Base-by-base conservation (phyloP, 2,329 filamentous ascomycete species). In the Sarocladiaceae sp. region DNA sequence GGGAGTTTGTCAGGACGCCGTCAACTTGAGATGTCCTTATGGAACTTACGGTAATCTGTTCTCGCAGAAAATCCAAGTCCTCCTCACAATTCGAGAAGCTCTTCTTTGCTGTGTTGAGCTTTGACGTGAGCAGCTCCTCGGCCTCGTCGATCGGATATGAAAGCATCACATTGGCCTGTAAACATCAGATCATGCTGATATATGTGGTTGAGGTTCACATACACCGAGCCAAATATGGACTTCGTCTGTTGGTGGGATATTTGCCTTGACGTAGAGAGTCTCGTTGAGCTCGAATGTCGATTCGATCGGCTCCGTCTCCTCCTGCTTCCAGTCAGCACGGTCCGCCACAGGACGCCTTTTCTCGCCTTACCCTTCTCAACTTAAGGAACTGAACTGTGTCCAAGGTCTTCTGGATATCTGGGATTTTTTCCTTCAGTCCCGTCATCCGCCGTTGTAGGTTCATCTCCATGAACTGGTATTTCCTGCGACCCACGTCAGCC, bases 391-490 rank as follows among this genome's bases (percentile, higher is more conserved):
- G 80, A 49, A 97, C 93, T 17, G 90, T 94, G 55, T 97, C 93
- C 54, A 97, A 73, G 1, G 94, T 97, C 77, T 97, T 97, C 63
- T 90, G 86, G 58, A 99, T 97, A 67, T 99, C 94, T 0, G 94
- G 94, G 59, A 99, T 91, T 76, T 97, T 99, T 65, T 97, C 92
- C 64, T 86, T 88, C 52, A 99, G 75, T 2, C 92, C 91, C 3
- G 80, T 77, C 51, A 88, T 86, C 46, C 94, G 83, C 57, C 90
- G 82, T 69, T 96, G 87, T 54, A 94, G 88, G 70, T 96, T 97
- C 66, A 87, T 78, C 73, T 97, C 91, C 94, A 99, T 99, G 74
- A 97, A 99, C 70, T 97, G 94, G 75, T 99, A 99, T 79, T 99
- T 99, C 61, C 91, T 96, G 66, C 68, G 66, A 71, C 58, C 13